Conservation (phyloP, 2,329 filamentous ascomycete species). For the Neospermospora avenae region DNA sequence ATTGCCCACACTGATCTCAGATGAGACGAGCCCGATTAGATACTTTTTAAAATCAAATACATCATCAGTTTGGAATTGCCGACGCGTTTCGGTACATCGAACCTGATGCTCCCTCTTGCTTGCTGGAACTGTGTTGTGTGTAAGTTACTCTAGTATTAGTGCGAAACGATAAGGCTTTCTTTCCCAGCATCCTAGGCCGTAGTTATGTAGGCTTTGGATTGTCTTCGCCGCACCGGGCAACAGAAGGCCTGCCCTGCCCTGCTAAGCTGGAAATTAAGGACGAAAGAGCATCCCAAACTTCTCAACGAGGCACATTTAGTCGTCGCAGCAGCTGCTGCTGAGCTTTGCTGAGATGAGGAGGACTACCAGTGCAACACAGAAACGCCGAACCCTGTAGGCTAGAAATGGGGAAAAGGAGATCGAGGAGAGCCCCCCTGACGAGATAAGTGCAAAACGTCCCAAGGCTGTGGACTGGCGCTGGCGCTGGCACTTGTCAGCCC, state of each 20-base stretch:
- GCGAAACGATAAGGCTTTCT: slow-evolving; percentile 14
- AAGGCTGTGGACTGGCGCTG: not conserved
- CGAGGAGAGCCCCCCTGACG: too few species aligned
- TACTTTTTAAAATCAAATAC: too few species aligned
- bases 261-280: not conserved
- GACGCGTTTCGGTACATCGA: not conserved
- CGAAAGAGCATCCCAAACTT: not conserved
- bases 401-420: too few species aligned
- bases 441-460: not conserved
- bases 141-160: slow-evolving; percentile 2
- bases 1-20: too few species aligned
- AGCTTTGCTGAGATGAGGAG: too few species aligned
- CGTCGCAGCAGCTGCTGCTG: too few species aligned
- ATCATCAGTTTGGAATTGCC: too few species aligned
- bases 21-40: too few species aligned
- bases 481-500: not conserved
- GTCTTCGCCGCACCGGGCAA: slow-evolving; percentile 1
- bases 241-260: too few species aligned
- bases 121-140: slow-evolving; percentile 8
- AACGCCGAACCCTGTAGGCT: too few species aligned
- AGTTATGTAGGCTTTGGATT: not conserved
- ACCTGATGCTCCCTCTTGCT: slow-evolving; percentile 14
- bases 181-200: slow-evolving; percentile 2
- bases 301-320: too few species aligned
- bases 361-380: too few species aligned